phyloP scores from a whole-genome alignment of 108 stramenopile genomes.

The Aurantiochytrium sp. region DNA sequence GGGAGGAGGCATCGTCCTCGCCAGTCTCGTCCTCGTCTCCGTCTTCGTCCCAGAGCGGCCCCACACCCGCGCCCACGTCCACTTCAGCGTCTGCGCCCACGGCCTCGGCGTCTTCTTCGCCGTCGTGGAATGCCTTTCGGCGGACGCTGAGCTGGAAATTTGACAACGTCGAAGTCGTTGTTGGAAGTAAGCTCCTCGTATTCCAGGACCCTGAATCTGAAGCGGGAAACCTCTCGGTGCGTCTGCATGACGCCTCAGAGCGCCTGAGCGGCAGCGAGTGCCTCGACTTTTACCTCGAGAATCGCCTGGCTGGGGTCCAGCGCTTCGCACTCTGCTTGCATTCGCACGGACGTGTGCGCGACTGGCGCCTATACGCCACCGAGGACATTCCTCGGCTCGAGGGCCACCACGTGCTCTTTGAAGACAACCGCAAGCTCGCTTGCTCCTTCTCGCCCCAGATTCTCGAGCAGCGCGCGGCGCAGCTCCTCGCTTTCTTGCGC shows the following conservation, averaged over 20 bases:
- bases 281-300: conserved; percentile 6
- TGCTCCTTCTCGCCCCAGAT: not conserved
- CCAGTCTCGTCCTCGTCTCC: too few species aligned
- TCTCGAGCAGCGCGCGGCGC: not conserved
- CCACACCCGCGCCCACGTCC: too few species aligned
- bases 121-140: not conserved
- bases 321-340: conserved; percentile 2
- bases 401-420: not conserved
- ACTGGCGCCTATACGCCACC: not conserved
- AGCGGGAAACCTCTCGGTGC: not conserved
- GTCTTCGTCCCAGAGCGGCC: too few species aligned
- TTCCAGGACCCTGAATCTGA: not conserved
- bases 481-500: not conserved
- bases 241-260: not conserved
- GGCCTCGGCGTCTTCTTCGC: not conserved
- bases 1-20: too few species aligned
- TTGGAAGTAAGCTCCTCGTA: not conserved
- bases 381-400: conserved; percentile 11
- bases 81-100: not conserved
- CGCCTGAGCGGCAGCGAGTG: not conserved
- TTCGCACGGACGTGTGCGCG: not conserved
- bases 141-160: conserved; percentile 23
- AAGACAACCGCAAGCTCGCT: not conserved
- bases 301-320: conserved; percentile 2
- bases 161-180: conserved; percentile 10